Evolutionary conservation across 345 rosid species (phyloP), one percentile per base, ranked within the genome.

Genomic region (Eucalyptus tenuipes): DNA sequence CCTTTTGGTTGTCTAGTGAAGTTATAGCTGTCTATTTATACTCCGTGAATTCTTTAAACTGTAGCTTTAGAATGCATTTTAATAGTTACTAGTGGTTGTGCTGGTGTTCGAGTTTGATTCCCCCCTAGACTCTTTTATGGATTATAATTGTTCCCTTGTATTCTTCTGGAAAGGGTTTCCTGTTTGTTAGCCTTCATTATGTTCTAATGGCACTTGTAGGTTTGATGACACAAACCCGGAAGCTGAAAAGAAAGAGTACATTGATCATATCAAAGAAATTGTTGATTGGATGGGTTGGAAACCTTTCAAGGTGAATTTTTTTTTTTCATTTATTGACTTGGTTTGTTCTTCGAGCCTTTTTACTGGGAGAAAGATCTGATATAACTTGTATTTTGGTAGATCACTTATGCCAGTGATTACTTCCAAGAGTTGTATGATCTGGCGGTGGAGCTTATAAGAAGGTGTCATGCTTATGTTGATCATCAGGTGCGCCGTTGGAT

Each of bases 211-310:
- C 59, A 6, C 33, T 92, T 88, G 85, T 89, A 96, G 99, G 89
- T 98, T 90, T 90, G 99, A 98, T 91, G 99, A 98, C 87, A 98
- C 99, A 44, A 98, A 98, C 88, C 99, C 99, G 4, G 99, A 98
- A 93, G 99, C 99, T 92, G 99, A 98, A 90, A 98, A 95, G 95
- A 95, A 94, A 94, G 99, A 98, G 91, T 96, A 98, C 86, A 98
- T 98, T 81, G 93, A 96, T 93, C 99, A 98, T 91, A 98, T 98
- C 49, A 90, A 96, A 94, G 99, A 98, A 91, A 98, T 98, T 91
- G 99, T 98, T 40, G 90, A 87, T 57, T 98, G 99, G 99, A 95
- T 98, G 99, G 98, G 99, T 45, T 98, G 99, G 99, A 93, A 95
- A 90, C 99, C 99, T 44, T 96, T 95, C 91, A 97, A 98, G 99